Evolutionary conservation across 2,329 filamentous ascomycete genomes (phyloP), one percentile per base, ranked within the genome.

Genomic region (Xenosphaeropsis pyriputrescens): DNA sequence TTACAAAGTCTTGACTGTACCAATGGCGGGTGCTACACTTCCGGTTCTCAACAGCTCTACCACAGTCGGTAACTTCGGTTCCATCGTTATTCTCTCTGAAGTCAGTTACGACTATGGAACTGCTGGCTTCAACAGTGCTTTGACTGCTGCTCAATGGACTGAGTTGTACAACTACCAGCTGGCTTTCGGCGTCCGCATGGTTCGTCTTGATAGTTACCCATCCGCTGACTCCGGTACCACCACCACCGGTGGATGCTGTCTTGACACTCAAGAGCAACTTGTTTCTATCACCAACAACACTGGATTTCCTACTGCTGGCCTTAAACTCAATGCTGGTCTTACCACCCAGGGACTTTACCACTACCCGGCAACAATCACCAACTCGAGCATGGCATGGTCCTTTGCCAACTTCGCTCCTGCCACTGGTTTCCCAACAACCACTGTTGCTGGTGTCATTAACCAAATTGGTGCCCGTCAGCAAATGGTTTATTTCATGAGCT

Each of bases 401-500:
- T 61, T 77, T 45, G 72, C 70, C 6, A 55, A 62, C 18, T 75
- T 75, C 48, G 63, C 55, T 6, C 53, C 62, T n/a, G 59, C 59
- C 40, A 62, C 60, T 2, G 48, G 52, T 7, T 63, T 60, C 43
- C 39, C 51, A 2, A 49, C 41, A 11, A 52, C 53, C 18, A 63
- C 60, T 15, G 68, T 63, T 17, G 73, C 72, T 35, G 72, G 63
- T 30, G 70, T 78, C 37, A 73, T 77, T 50, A 76, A 75, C 50
- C 64, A 66, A 40, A 67, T 73, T 44, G 59, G 59, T 38, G 63
- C 62, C 12, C 63, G 73, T 42, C 61, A 76, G 55, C 71, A 77
- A 54, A 73, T 77, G 68, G 72, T 65, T 3, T 76, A 69, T 58
- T 76, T 76, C 56, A 64, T 68, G 38, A 56, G 59, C 13, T 74